These are phyloP conservation scores for Saccharomyces hybrid DNA, from an alignment of 1,139 yeast species.

Conservation along the genomic window DNA sequence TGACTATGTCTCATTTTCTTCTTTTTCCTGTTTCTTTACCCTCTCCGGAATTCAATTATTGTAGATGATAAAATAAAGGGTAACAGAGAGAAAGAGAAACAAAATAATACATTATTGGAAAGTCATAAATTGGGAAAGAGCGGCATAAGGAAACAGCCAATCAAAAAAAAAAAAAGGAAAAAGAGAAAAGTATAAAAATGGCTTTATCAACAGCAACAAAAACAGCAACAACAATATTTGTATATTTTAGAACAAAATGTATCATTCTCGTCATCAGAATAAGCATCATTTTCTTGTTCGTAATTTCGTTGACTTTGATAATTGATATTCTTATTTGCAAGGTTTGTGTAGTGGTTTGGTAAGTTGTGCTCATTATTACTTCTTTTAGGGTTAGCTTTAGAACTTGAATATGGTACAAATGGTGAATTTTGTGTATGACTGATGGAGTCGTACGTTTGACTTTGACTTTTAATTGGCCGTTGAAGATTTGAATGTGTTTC, in stretches of 20 bases:
- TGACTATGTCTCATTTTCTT: not conserved
- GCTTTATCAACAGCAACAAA: not conserved
- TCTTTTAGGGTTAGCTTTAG: not conserved
- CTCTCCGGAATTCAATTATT: not conserved
- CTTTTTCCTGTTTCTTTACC: not conserved
- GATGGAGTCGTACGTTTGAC: not conserved
- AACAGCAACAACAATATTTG: not conserved
- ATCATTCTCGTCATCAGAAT: not conserved
- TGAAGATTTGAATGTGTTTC: constrained; percentile 1
- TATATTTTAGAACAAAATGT: not conserved
- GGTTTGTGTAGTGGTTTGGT: not conserved
- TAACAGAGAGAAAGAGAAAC: not conserved
- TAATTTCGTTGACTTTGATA: not conserved
- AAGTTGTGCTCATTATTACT: not conserved
- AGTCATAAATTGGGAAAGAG: not conserved
- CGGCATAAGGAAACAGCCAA: not conserved
- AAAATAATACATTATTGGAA: not conserved
- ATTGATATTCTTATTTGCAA: not conserved
- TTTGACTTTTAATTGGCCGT: not conserved
- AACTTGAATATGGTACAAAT: not conserved
- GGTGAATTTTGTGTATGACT: not conserved
- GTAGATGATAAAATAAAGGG: not conserved
- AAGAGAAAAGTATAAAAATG: not conserved
- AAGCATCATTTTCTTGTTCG: not conserved
- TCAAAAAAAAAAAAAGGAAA: not conserved